These are phyloP conservation scores for Aspergillus pseudoterreus DNA, from an alignment of 2,329 filamentous ascomycete species.

Conservation along the genomic window DNA sequence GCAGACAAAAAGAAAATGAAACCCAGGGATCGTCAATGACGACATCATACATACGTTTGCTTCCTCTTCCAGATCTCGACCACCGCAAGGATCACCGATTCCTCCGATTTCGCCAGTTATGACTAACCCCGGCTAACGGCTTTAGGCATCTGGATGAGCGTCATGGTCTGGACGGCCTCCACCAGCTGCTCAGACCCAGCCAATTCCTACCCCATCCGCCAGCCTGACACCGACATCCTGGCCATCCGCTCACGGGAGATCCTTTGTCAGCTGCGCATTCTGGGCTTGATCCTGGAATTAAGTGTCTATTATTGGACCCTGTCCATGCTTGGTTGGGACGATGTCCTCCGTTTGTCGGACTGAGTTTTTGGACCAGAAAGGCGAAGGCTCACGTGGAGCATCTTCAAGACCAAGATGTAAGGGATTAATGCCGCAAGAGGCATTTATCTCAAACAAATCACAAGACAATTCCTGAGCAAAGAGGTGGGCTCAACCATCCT, in stretches of 20 bases:
- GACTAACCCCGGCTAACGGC: not conserved
- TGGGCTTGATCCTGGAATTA: not conserved
- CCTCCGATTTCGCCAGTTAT: conserved; percentile 16
- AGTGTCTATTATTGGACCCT: conserved; percentile 1
- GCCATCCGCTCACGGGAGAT: not conserved
- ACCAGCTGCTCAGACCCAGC: not conserved
- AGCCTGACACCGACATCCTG: not conserved
- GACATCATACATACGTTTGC: conserved; percentile 6
- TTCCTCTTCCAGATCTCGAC: not conserved
- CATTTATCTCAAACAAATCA: not conserved
- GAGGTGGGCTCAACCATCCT: not conserved
- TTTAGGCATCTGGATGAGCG: not conserved
- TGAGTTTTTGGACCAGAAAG: not conserved
- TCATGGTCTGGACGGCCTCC: not conserved
- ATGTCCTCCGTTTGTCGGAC: conserved; percentile 8
- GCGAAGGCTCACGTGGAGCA: conserved; percentile 8
- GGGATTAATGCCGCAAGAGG: not conserved
- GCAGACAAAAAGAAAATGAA: too few relatives aligned
- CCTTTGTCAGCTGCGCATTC: conserved; percentile 3
- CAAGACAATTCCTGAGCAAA: not conserved
- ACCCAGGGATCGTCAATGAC: conserved; percentile 5
- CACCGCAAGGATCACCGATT: not conserved
- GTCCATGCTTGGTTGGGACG: not conserved
- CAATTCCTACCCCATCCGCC: not conserved
- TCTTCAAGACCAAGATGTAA: not conserved